phyloP scores from a whole-genome alignment of 306 rosid genomes.

The Leucaena leucocephala region DNA sequence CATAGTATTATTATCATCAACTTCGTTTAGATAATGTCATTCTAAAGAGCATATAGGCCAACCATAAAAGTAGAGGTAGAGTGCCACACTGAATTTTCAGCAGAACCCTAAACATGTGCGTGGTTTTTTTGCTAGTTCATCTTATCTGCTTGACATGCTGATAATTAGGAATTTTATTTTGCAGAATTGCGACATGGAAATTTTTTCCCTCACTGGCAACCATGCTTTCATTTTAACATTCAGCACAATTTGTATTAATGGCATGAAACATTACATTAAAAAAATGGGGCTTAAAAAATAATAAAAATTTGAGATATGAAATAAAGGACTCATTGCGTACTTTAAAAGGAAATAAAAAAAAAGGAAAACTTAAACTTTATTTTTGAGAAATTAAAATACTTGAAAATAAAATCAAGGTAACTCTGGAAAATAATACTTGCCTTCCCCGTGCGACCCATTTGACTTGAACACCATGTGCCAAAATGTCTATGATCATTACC shows the following conservation, averaged over 20 bases:
- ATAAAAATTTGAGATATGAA: conserved; percentile 3
- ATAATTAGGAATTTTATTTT: not conserved
- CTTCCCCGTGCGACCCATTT: conserved; percentile 88
- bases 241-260: conserved; percentile 22
- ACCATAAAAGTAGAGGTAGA: not conserved
- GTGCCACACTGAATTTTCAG: not conserved
- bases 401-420: conserved; percentile 4
- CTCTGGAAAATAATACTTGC: conserved; percentile 49
- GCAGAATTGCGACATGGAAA: not conserved
- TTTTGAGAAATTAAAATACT: conserved; percentile 15
- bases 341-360: not conserved
- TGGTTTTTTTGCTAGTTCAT: not conserved
- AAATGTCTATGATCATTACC: conserved; percentile 88
- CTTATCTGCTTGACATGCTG: not conserved
- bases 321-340: conserved; percentile 3
- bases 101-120: not conserved
- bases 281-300: not conserved
- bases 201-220: not conserved
- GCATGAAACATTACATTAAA: conserved; percentile 4
- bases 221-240: conserved; percentile 24
- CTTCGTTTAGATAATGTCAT: not conserved
- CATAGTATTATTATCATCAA: too few relatives aligned
- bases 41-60: not conserved
- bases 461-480: conserved; percentile 81
- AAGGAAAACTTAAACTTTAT: not conserved